Evolutionary conservation across 2,329 filamentous ascomycete genomes (phyloP), one percentile per base, ranked within the genome.

Genomic region (Pseudogymnoascus destructans): DNA sequence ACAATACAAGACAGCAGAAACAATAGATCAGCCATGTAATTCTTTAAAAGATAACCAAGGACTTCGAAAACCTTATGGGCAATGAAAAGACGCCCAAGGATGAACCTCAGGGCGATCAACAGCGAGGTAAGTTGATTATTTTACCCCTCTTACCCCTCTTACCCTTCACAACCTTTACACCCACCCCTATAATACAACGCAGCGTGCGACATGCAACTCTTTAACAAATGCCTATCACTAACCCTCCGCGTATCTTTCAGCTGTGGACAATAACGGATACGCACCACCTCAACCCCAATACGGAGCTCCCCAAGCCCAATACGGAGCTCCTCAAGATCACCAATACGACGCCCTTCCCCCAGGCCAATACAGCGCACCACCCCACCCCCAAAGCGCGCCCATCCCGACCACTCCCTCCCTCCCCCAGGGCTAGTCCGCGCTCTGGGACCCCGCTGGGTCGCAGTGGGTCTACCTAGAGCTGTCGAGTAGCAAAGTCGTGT

Each of bases 381-480:
- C 66, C 3, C 63, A 33, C 11, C 5, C 32, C 32, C 32, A 11
- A n/a, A 33, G 32, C 11, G 13, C 32, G 2, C 32, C 32, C 11
- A 5, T 33, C 66, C 7, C 62, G 63, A 32, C 60, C 65, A 19
- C 68, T 67, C 2, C 71, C 69, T 25, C 70, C 69, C 13, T 64
- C 66, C 3, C 77, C 82, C 21, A 30, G 3, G 83, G 83, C 63
- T 87, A 84, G 83, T 71, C 73, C 25, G 74, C 81, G 21, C 78
- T 84, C 68, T 87, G 78, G 70, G 83, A 87, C 63, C 76, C 79
- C 59, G 74, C 73, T 59, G 73, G 75, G 60, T 79, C 83, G 66
- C 79, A 80, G 58, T 85, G 80, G 73, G 86, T 80, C 71, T 87
- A 84, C 66, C 74, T 81, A 59, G 81, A 86, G 6, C 1, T 35